These are phyloP conservation scores for Euryodendron excelsum DNA, from an alignment of 148 eudicot genomes.

Conservation along the genomic window DNA sequence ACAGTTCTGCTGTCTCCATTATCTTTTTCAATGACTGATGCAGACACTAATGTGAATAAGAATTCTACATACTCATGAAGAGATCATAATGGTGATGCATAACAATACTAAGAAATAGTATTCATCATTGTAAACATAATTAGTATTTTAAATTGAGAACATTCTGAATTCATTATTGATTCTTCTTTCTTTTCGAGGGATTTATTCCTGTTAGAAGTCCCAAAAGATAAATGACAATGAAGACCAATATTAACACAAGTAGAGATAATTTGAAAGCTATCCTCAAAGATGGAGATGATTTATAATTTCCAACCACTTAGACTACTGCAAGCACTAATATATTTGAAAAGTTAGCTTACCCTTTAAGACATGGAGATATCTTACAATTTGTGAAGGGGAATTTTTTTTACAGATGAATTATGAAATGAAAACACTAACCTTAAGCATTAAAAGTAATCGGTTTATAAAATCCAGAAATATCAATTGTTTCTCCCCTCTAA, in stretches of 20 bases:
- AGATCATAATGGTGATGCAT: slow-evolving; percentile 2
- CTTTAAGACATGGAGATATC: neutral
- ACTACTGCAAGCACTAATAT: too few species aligned
- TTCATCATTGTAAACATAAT: neutral
- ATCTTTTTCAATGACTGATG: neutral
- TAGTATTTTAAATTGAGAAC: neutral
- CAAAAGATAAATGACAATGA: neutral
- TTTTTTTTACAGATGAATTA: neutral
- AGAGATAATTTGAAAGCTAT: neutral
- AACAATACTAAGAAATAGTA: neutral
- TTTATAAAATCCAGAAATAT: neutral
- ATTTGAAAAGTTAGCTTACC: neutral
- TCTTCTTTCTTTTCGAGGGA: neutral
- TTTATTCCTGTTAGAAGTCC: too few species aligned
- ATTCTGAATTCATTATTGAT: neutral
- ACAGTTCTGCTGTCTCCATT: neutral
- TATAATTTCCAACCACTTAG: too few species aligned
- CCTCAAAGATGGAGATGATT: neutral
- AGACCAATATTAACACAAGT: neutral
- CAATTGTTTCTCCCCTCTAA: neutral
- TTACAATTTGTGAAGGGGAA: neutral
- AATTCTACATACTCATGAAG: neutral
- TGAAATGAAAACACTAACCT: neutral
- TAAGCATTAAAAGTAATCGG: neutral
- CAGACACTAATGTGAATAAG: neutral